Percentiles rank a stretch among this genome's conserved stretches.
Evolutionary conservation across 345 rosid genomes (phyloP).

Genomic region (Noccaea bulbosa): DNA sequence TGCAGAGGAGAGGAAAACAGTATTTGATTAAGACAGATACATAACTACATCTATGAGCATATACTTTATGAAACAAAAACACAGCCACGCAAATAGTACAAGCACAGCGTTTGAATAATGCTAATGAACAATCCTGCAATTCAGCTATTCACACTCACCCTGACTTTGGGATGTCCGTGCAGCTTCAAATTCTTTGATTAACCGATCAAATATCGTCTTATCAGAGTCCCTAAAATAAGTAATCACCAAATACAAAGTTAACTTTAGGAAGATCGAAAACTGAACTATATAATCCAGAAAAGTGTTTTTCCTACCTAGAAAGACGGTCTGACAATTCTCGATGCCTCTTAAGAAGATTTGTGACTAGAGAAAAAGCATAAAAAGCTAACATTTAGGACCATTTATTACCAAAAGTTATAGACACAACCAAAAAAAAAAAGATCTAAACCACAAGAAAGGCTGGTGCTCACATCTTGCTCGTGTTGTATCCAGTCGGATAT

Average conservation of each 20-base stretch:
- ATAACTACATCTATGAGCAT: background rate
- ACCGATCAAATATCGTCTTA: constrained; percentile 80
- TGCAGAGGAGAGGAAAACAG: constrained; percentile 41
- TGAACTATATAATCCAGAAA: background rate
- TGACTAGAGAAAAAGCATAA: constrained; percentile 54
- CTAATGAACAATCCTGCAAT: constrained; percentile 13
- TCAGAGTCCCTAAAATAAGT: constrained; percentile 75
- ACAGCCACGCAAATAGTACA: background rate
- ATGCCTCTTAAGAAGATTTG: constrained; percentile 83
- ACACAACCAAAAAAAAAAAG: constrained; percentile 3
- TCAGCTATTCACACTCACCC: constrained; percentile 51
- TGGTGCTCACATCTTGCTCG: constrained; percentile 68
- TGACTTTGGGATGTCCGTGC: constrained; percentile 79
- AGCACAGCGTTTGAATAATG: constrained; percentile 9
- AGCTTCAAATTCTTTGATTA: constrained; percentile 87
- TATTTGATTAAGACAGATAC: constrained; percentile 18
- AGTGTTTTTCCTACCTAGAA: constrained; percentile 55
- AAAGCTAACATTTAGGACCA: constrained; percentile 17
- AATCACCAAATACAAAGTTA: constrained; percentile 24
- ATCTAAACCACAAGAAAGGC: constrained; percentile 13
- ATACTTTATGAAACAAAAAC: constrained; percentile 8
- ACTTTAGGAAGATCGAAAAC: background rate
- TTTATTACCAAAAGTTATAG: background rate
- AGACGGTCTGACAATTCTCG: constrained; percentile 78
- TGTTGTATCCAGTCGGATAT: constrained; percentile 66